Base-by-base conservation (phyloP, 768 basidiomycete genomes). In the Suillus sp. region DNA sequence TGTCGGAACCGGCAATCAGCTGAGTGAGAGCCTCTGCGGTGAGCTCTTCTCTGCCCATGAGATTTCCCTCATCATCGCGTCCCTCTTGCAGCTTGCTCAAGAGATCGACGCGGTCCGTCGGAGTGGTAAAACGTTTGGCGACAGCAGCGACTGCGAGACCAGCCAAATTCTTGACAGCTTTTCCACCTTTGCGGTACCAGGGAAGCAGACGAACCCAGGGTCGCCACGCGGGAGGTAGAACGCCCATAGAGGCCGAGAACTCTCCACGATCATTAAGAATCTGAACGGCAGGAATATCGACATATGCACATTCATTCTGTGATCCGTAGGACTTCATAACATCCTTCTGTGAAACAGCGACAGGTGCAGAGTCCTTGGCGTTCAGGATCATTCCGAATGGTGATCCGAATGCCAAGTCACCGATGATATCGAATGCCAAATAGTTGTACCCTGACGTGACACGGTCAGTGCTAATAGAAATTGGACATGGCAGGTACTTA, bases 191-290 rank as follows among this genome's bases (percentile, higher is more conserved):
- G 14, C 79, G 77, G 77, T 87, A 95, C 89, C 92, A 92, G n/a
- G 92, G 93, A 60, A 91, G 76, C 50, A 81, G 81, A 65, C 81
- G 80, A 45, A 83, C 84, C 64, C 85, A 76, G 2, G 91, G 90
- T 34, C 91, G 84, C 83, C 89, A 86, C 77, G 80, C 85, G 1
- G 86, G 80, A 0, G 92, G 90, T 18, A 95, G 79, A 11, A 85
- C 87, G 14, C 93, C 94, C 80, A 94, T 86, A 0, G 92, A 87
- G 64, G 92, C 92, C 4, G 90, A 90, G 75, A 83, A 95, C 72
- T 93, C 93, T 64, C 94, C 94, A 25, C 94, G 89, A 61, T 89
- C 88, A 73, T 96, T 95, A 53, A 96, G 83, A 66, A 96, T 94
- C 70, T 88, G 78, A 50, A 93, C 88, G 5, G 93, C 95, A 5